Evolutionary conservation across 2,329 filamentous ascomycete genomes (phyloP), one percentile per base, ranked within the genome.

Genomic region (Sordariomycetes sp.): DNA sequence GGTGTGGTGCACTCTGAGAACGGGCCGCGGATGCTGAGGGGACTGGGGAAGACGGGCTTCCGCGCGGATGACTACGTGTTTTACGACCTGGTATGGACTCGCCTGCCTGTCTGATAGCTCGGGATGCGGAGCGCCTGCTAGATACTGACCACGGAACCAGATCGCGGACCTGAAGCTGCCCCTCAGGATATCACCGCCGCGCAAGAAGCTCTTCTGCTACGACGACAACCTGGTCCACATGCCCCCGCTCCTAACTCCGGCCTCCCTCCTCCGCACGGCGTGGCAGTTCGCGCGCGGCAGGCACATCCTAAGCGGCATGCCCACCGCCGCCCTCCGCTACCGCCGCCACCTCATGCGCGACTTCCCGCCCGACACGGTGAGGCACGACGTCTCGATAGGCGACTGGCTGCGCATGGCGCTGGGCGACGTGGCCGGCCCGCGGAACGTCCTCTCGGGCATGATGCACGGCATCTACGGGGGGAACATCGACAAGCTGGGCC

Each of bases 401-500:
- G 67, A 73, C 18, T 75, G 71, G 69, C 63, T 74, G 50, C 64
- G 68, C 40, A 55, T 63, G 16, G 58, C 62, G 25, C 59, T 60
- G 18, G 56, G 61, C 18, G 54, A 61, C 58, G 61, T 46, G 59
- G 66, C 37, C 62, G 88, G 7, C 83, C 83, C 16, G 79, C 94
- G 64, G 92, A 95, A 65, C 58, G 96, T 20, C 72, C 84, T 7
- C 20, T 96, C 90, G 5, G 90, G 86, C 56, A 73, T 85, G 67
- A 66, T 90, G 57, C 94, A 97, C 70, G 94, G 94, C 50, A 90
- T 97, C 60, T 96, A 95, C 70, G 94, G 92, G 24, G 94, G 94
- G 5, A 89, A 97, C 71, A 83, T 96, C 54, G 84, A 89, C 69
- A 80, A 87, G 67, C 76, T 97, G 55, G 96, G 91, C 70, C 83